Percentiles rank a stretch among this genome's conserved stretches.
Evolutionary conservation across 345 rosid species (phyloP).

Genomic region (Populus nigra): DNA sequence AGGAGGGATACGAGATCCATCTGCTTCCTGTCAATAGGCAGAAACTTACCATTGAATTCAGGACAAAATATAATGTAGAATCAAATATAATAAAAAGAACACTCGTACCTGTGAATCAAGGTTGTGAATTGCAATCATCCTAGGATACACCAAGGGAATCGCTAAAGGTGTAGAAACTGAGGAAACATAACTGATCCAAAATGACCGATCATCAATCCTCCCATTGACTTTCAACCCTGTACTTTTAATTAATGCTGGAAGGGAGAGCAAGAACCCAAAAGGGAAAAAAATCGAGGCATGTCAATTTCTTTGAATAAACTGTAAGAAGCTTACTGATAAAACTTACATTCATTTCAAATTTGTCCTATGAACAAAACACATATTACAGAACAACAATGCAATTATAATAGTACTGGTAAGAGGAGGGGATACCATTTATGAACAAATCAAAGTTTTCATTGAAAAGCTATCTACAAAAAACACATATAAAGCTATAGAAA

Average conservation of each 20-base stretch:
- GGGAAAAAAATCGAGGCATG: not conserved
- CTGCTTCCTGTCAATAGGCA: conserved; percentile 47
- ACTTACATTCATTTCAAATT: not conserved
- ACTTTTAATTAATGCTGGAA: conserved; percentile 79
- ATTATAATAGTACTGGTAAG: not conserved
- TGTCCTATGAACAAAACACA: not conserved
- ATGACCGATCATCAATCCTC: conserved; percentile 85
- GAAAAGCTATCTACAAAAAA: not conserved
- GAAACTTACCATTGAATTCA: conserved; percentile 10
- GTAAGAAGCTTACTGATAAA: not conserved
- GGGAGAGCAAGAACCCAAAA: conserved; percentile 1
- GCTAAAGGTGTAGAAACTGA: conserved; percentile 73
- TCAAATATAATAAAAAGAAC: not conserved
- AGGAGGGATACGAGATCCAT: conserved; percentile 57
- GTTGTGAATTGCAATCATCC: conserved; percentile 81
- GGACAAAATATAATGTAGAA: conserved; percentile 10
- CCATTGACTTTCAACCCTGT: conserved; percentile 72
- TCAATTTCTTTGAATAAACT: not conserved
- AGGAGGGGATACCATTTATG: not conserved
- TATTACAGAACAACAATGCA: not conserved
- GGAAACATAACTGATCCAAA: conserved; percentile 72
- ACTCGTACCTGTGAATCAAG: conserved; percentile 60
- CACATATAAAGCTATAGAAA: not conserved
- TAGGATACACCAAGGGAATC: conserved; percentile 77
- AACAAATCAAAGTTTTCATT: not conserved